Percentiles rank a stretch among this genome's conserved stretches.
These are phyloP conservation scores for Clavariopsis aquatica DNA, from an alignment of 495 filamentous ascomycete species.

Conservation along the genomic window DNA sequence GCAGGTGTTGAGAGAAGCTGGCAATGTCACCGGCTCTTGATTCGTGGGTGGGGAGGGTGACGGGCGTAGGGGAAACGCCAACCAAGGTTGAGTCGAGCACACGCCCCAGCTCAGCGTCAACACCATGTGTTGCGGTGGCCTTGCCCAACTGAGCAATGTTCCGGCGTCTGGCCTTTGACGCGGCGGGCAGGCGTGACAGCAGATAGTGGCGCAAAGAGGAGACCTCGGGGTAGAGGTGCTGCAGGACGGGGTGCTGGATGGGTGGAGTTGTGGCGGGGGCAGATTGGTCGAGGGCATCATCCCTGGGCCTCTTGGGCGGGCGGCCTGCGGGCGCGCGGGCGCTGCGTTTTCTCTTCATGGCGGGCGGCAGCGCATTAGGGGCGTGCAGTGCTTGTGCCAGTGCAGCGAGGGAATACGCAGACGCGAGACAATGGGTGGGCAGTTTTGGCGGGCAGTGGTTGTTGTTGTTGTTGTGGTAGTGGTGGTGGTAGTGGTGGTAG, in stretches of 20 bases:
- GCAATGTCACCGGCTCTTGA: constrained; percentile 59
- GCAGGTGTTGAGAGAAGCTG: constrained; percentile 65
- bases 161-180: constrained; percentile 56
- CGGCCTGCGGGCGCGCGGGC: constrained; percentile 23
- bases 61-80: constrained; percentile 47
- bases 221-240: constrained; percentile 69
- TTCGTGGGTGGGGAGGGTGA: constrained; percentile 41
- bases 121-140: constrained; percentile 39
- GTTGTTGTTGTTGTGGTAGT: constrained; percentile 32
- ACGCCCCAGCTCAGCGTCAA: constrained; percentile 50
- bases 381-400: constrained; percentile 20
- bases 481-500: no score
- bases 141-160: constrained; percentile 47
- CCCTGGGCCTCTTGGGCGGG: constrained; percentile 24
- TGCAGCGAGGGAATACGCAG: constrained; percentile 3
- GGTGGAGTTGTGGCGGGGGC: constrained; percentile 32
- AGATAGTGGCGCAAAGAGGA: constrained; percentile 73
- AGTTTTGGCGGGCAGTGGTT: neutral
- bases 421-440: neutral
- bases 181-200: constrained; percentile 52
- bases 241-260: constrained; percentile 66
- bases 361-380: constrained; percentile 18
- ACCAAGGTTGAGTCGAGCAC: constrained; percentile 72
- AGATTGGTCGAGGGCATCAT: constrained; percentile 33
- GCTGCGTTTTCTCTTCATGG: constrained; percentile 38